These are phyloP conservation scores for Pelargonium cotyledonis DNA, from an alignment of 441 rosid genomes.

Conservation along the genomic window DNA sequence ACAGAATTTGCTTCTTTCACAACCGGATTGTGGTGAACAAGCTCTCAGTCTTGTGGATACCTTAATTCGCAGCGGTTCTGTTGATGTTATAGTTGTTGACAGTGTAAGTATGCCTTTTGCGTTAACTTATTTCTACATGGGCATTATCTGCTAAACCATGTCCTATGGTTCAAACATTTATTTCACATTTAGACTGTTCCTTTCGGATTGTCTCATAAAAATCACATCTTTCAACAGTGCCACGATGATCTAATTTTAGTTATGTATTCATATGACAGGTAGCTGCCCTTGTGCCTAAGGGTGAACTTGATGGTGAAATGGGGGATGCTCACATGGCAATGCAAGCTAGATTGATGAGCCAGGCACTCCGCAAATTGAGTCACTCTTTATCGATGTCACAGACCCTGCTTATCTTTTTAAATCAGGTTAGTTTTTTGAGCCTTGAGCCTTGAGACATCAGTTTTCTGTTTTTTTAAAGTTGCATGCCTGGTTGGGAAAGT, in stretches of 20 bases:
- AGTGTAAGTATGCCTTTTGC: slow-evolving; percentile 54
- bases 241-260: slow-evolving; percentile 8
- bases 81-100: slow-evolving; percentile 92
- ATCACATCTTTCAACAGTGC: too few relatives aligned
- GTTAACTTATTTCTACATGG: slow-evolving; percentile 4
- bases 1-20: slow-evolving; percentile 82
- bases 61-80: slow-evolving; percentile 85
- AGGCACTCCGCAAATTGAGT: slow-evolving; percentile 91
- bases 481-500: too few relatives aligned
- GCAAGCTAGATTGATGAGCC: slow-evolving; percentile 99
- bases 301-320: slow-evolving; percentile 99
- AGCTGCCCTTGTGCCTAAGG: slow-evolving; percentile 95
- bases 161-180: not conserved
- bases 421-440: slow-evolving; percentile 45
- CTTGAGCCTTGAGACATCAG: not conserved
- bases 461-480: too few relatives aligned
- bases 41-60: slow-evolving; percentile 97
- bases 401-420: slow-evolving; percentile 76
- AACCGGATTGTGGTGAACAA: slow-evolving; percentile 96
- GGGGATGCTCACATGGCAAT: slow-evolving; percentile 99
- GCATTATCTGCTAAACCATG: not conserved
- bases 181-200: too few relatives aligned
- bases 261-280: slow-evolving; percentile 42
- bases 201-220: too few relatives aligned
- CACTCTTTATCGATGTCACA: slow-evolving; percentile 82